A percentile compares a stretch with the other conserved stretches of the same genome.
Evolutionary conservation across 768 basidiomycete genomes (phyloP).

Genomic region (Phaeotremella skinneri): DNA sequence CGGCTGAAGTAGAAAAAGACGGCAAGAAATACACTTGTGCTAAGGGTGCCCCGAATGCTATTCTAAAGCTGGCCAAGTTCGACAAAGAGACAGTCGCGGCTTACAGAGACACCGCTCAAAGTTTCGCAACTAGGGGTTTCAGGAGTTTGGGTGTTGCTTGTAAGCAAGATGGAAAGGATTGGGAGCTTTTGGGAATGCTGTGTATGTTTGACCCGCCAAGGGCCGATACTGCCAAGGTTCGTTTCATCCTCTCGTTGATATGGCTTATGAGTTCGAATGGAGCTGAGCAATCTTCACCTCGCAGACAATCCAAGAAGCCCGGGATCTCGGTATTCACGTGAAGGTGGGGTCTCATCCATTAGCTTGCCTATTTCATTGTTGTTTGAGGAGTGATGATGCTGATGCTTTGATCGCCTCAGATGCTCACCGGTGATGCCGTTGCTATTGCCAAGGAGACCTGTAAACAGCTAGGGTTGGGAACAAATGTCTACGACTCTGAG

Average conservation of each 20-base stretch:
- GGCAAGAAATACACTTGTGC: slow-evolving; percentile 55
- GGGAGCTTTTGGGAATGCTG: slow-evolving; percentile 56
- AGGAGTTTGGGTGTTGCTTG: slow-evolving; percentile 57
- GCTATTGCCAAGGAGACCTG: slow-evolving; percentile 58
- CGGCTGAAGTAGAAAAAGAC: slow-evolving; percentile 56
- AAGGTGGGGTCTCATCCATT: slow-evolving; percentile 40
- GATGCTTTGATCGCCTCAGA: slow-evolving; percentile 27
- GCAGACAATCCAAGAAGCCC: slow-evolving; percentile 56
- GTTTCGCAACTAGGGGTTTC: slow-evolving; percentile 56
- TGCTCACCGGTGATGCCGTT: slow-evolving; percentile 59
- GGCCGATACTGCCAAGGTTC: slow-evolving; percentile 54
- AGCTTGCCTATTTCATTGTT: not conserved
- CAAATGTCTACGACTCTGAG: slow-evolving; percentile 57
- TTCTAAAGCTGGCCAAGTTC: slow-evolving; percentile 54
- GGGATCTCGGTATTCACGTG: slow-evolving; percentile 55
- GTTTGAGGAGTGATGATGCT: not conserved
- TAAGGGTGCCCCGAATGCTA: slow-evolving; percentile 59
- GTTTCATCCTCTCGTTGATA: slow-evolving; percentile 12
- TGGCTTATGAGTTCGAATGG: not conserved
- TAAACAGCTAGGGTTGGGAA: slow-evolving; percentile 55
- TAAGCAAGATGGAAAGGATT: slow-evolving; percentile 55
- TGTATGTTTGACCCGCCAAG: slow-evolving; percentile 58
- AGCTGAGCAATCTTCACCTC: not conserved
- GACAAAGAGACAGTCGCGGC: slow-evolving; percentile 47
- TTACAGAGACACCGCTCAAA: slow-evolving; percentile 52